A percentile compares a stretch with the other conserved stretches of the same genome.
These are phyloP conservation scores for Soucietia sequanensis DNA, from an alignment of 805 yeast genomes.

Conservation along the genomic window DNA sequence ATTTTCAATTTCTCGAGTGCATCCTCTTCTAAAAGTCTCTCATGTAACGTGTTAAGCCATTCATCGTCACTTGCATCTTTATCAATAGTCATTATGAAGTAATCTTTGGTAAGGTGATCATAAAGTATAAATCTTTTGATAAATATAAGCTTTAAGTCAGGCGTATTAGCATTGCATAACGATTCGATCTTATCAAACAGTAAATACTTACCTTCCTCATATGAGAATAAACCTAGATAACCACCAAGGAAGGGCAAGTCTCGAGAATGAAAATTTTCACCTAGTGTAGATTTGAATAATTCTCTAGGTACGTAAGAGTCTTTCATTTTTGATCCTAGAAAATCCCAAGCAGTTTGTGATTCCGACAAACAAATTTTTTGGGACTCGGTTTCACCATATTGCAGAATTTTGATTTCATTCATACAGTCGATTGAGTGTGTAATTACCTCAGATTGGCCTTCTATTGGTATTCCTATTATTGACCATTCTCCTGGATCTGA, in stretches of 20 bases:
- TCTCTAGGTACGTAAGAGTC: constrained; percentile 29
- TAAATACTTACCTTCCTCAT: constrained; percentile 75
- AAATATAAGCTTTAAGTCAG: constrained; percentile 75
- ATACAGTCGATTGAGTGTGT: constrained; percentile 58
- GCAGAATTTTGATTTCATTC: constrained; percentile 19
- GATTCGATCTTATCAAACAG: constrained; percentile 31
- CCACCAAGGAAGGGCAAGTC: constrained; percentile 89
- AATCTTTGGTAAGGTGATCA: constrained; percentile 44
- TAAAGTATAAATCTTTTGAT: constrained; percentile 62
- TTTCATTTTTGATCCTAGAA: constrained; percentile 49
- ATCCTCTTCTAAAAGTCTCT: constrained; percentile 8
- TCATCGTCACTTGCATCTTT: constrained; percentile 25
- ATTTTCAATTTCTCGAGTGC: constrained; percentile 9
- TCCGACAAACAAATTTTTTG: constrained; percentile 1
- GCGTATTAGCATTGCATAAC: constrained; percentile 38
- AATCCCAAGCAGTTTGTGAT: constrained; percentile 45
- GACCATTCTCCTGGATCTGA: constrained; percentile 87
- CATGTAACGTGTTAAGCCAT: constrained; percentile 32
- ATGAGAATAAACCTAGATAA: constrained; percentile 77
- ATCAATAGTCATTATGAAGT: constrained; percentile 54
- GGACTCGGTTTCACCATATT: constrained; percentile 18
- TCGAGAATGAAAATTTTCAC: constrained; percentile 14
- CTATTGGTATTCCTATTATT: constrained; percentile 70
- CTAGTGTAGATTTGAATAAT: constrained; percentile 17
- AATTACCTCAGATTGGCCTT: constrained; percentile 43